A percentile compares a stretch with the other conserved stretches of the same genome.
Conservation (phyloP, 2,329 filamentous ascomycete genomes). For the Aureobasidium melanogenum region DNA sequence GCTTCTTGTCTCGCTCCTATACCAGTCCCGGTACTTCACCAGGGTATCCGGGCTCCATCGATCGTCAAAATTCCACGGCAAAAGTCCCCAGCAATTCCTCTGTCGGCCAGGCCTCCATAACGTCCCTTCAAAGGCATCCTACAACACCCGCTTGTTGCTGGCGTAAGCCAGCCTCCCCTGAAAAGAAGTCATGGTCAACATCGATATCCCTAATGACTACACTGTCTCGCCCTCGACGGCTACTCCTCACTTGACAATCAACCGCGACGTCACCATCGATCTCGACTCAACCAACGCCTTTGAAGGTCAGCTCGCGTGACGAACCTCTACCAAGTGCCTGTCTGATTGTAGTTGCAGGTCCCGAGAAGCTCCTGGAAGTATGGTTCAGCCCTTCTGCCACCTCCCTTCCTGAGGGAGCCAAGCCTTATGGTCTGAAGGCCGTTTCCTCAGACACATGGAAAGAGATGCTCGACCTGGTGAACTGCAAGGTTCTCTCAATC, state of each 20-base stretch:
- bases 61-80: slow-evolving; percentile 80
- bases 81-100: slow-evolving; percentile 72
- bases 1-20: slow-evolving; percentile 41
- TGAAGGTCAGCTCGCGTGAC: slow-evolving; percentile 47
- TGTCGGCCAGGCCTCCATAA: slow-evolving; percentile 88
- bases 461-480: slow-evolving; percentile 93
- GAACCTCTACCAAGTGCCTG: background rate
- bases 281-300: slow-evolving; percentile 94
- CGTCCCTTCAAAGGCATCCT: slow-evolving; percentile 59
- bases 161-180: slow-evolving; percentile 70
- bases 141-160: slow-evolving; percentile 57
- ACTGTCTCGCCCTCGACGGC: slow-evolving; percentile 67
- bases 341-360: slow-evolving; percentile 35
- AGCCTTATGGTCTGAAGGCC: slow-evolving; percentile 72
- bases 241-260: slow-evolving; percentile 89
- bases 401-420: slow-evolving; percentile 60
- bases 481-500: slow-evolving; percentile 95
- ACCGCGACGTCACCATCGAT: slow-evolving; percentile 85
- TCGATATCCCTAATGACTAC: slow-evolving; percentile 70
- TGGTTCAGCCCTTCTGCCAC: slow-evolving; percentile 84
- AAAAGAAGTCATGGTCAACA: slow-evolving; percentile 62
- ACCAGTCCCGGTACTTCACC: slow-evolving; percentile 74
- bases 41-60: slow-evolving; percentile 69
- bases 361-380: slow-evolving; percentile 95
- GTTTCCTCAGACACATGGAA: slow-evolving; percentile 84